Evolutionary conservation across 345 rosid species (phyloP).

Genomic region (Heritiera littoralis): DNA sequence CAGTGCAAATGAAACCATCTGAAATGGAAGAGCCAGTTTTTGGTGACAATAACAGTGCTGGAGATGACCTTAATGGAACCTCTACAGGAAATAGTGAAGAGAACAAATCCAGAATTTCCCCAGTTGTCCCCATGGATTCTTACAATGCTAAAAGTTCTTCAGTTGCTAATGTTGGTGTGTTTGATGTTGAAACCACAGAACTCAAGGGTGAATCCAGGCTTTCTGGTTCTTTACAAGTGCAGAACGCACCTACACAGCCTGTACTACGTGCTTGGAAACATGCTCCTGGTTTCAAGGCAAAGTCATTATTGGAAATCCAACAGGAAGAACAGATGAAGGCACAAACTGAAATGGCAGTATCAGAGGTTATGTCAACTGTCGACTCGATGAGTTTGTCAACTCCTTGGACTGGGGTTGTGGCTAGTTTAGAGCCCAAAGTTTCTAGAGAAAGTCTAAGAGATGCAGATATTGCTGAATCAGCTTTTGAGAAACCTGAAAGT

Average conservation of each 20-base stretch:
- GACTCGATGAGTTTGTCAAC: slow-evolving; percentile 43
- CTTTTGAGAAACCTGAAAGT: slow-evolving; percentile 44
- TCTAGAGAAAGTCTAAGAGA: slow-evolving; percentile 49
- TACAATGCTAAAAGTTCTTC: slow-evolving; percentile 34
- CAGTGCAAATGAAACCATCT: slow-evolving; percentile 47
- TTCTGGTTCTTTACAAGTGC: slow-evolving; percentile 32
- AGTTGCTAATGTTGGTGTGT: slow-evolving; percentile 27
- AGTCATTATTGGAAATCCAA: slow-evolving; percentile 95
- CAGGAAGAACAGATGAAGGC: slow-evolving; percentile 83
- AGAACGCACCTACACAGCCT: slow-evolving; percentile 37
- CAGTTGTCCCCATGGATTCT: slow-evolving; percentile 37
- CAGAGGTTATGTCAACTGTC: slow-evolving; percentile 49
- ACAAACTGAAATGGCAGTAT: slow-evolving; percentile 53
- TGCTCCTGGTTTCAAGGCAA: slow-evolving; percentile 94
- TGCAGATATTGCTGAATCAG: slow-evolving; percentile 34
- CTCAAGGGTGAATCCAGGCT: slow-evolving; percentile 37
- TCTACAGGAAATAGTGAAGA: slow-evolving; percentile 33
- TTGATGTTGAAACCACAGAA: slow-evolving; percentile 39
- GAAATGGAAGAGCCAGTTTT: slow-evolving; percentile 43
- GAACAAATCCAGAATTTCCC: slow-evolving; percentile 32
- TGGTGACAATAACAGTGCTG: slow-evolving; percentile 33
- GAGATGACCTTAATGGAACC: slow-evolving; percentile 25
- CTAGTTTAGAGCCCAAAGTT: slow-evolving; percentile 52
- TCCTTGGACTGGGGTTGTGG: slow-evolving; percentile 82
- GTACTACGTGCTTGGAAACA: slow-evolving; percentile 87